Evolutionary conservation across 208 protist species (phyloP).

Genomic region (Entamoeba invadens): DNA sequence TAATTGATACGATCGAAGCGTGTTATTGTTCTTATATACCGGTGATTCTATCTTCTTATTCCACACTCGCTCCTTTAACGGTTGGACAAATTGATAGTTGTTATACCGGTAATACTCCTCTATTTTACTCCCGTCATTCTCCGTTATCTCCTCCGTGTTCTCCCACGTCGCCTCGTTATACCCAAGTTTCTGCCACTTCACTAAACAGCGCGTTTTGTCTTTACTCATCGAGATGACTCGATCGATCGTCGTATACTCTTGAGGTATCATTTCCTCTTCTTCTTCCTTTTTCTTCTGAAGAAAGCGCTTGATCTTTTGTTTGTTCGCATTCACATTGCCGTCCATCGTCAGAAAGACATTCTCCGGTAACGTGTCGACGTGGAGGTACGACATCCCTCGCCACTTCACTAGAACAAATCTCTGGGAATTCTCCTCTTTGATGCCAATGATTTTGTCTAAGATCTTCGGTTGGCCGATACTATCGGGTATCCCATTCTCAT

Average conservation of each 20-base stretch:
- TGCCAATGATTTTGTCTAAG: not conserved
- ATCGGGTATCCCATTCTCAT: not conserved
- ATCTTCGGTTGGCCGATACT: not conserved
- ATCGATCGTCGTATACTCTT: not conserved
- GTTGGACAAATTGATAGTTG: not conserved
- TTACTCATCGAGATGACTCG: not conserved
- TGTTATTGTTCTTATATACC: not conserved
- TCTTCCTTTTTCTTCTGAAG: not conserved
- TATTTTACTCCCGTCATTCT: not conserved
- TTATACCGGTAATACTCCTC: not conserved
- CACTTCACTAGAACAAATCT: not conserved
- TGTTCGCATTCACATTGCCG: not conserved
- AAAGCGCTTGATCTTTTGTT: not conserved
- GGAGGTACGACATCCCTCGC: not conserved
- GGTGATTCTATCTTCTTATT: not conserved
- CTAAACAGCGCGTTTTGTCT: not conserved
- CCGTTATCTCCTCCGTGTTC: not conserved
- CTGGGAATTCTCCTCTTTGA: not conserved
- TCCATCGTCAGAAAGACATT: not conserved
- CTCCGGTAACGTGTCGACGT: not conserved
- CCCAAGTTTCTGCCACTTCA: not conserved
- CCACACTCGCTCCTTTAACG: not conserved
- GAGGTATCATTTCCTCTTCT: not conserved
- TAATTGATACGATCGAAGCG: not conserved
- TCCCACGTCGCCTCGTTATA: not conserved